Base-by-base conservation (phyloP, 2,329 filamentous ascomycete species). In the Tympanopsis confertula region DNA sequence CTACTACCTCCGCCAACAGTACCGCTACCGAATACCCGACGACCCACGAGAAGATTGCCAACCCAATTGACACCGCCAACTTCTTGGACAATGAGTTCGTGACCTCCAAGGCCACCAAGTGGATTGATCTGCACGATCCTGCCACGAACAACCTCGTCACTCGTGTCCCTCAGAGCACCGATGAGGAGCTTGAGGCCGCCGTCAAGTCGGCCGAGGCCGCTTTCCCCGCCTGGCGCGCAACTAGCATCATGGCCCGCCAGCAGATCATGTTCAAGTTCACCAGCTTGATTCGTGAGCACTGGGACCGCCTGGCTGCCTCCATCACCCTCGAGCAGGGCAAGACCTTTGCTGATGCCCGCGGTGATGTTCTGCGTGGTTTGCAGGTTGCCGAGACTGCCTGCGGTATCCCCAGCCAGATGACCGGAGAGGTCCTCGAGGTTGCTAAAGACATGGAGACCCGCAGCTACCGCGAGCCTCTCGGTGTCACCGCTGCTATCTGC, bases 371-470 rank as follows among this genome's bases (percentile, higher is more conserved):
- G 20, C 68, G 76, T 51, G 76, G 76, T 42, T 58, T 81, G 42
- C 76, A 81, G 57, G 76, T 81, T 29, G 75, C 75, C 5, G 76
- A 81, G 59, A 78, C 73, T 4, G 72, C 75, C 20, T 81, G 76
- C 48, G 76, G 75, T 35, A 80, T 81, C 52, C 78, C 76, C 2
- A 77, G 72, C 1, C 76, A 80, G 54, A 61, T 80, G 51, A 70
- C 70, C 5, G 76, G 76, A 24, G 74, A 80, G 55, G 70, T 81
- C n/a, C 61, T 81, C 22, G 75, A 81, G 56, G 76, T 81, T n/a
- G 68, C 70, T 24, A 79, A 80, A 63, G 76, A 81, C 48, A 81
- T 81, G 76, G 76, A 81, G 61, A 81, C 76, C 5, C 61, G 76
- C 43, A 76, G 68, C 44, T 81, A 81, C 58, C 65, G 70, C 36